Evolutionary conservation across 495 filamentous ascomycete species (phyloP), one percentile per base, ranked within the genome.

Genomic region (Talaromyces trachyspermus): DNA sequence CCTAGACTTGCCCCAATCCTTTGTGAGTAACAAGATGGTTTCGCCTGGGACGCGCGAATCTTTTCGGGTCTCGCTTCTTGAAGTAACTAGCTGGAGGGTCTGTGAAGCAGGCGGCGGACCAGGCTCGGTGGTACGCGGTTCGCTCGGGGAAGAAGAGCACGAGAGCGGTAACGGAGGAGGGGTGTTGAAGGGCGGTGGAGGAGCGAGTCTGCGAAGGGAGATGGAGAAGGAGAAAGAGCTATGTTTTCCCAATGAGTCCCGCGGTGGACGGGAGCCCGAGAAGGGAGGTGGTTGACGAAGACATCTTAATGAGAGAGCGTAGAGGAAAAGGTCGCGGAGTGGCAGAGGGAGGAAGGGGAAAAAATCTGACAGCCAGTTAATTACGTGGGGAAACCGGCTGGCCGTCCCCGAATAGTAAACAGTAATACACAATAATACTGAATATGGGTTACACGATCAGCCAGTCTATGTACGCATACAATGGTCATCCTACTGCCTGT

Each of bases 171-270:
- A 42, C 22, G 22, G 39, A 12, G 50, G 43, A 39, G 47, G 48
- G 43, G 38, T 12, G 36, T 29, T 15, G 39, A 39, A 19, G 24
- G 22, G 48, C 22, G 17, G 35, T 47, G 44, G 30, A 49, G 38
- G 44, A 35, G 49, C 40, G 32, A 32, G 50, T 41, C 44, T 26
- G 48, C 43, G 47, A 17, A 50, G 39, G 49, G 15, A 39, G 38
- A 46, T 26, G 44, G 38, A 49, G 23, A 38, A 45, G 30, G 18
- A 51, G 49, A 41, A 45, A 33, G 19, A 23, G 51, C 60, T 57
- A 69, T 56, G 65, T 71, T 52, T 68, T 58, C 62, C 65, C 66
- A 58, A 65, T 70, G 58, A 73, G 60, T 62, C 65, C 69, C 65
- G 61, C 53, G 39, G 45, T 50, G 56, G 65, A 65, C 60, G 66